Evolutionary conservation across 495 filamentous ascomycete species (phyloP).

Genomic region (Penicillium lividum): DNA sequence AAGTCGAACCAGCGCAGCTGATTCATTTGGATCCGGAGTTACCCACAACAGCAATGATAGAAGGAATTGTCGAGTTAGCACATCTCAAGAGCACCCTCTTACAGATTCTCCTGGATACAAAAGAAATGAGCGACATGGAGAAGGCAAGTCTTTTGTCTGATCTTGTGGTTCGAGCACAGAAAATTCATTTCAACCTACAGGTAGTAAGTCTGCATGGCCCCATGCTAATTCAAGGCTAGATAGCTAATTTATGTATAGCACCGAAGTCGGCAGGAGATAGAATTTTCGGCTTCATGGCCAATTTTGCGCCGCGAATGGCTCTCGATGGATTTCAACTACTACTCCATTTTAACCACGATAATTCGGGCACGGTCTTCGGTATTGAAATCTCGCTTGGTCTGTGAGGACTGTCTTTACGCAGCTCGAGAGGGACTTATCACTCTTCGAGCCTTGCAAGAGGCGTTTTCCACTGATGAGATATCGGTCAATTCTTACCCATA

Average conservation of each 20-base stretch:
- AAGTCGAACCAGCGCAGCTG: conserved; percentile 23
- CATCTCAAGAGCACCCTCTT: conserved; percentile 24
- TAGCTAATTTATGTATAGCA: conserved; percentile 10
- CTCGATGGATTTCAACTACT: conserved; percentile 35
- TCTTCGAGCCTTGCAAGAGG: conserved; percentile 27
- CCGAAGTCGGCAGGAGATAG: conserved; percentile 23
- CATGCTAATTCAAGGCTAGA: background rate
- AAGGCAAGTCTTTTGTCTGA: conserved; percentile 28
- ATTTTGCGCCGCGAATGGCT: conserved; percentile 28
- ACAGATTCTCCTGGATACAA: conserved; percentile 22
- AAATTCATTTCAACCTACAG: conserved; percentile 24
- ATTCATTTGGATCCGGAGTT: conserved; percentile 27
- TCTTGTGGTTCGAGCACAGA: conserved; percentile 22
- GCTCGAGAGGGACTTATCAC: conserved; percentile 28
- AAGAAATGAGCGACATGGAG: conserved; percentile 19
- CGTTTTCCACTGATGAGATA: conserved; percentile 16
- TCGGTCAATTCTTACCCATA: conserved; percentile 30
- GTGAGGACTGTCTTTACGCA: conserved; percentile 31
- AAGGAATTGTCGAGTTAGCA: conserved; percentile 28
- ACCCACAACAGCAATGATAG: conserved; percentile 26
- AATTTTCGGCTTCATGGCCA: conserved; percentile 20
- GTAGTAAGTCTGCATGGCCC: conserved; percentile 10
- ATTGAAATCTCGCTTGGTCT: conserved; percentile 25
- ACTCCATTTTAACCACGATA: conserved; percentile 27
- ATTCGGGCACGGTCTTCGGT: conserved; percentile 28